Percentiles rank a stretch among this genome's conserved stretches.
phyloP scores from a whole-genome alignment of 1,284 basidiomycete species.

The Ustilago trichophora region DNA sequence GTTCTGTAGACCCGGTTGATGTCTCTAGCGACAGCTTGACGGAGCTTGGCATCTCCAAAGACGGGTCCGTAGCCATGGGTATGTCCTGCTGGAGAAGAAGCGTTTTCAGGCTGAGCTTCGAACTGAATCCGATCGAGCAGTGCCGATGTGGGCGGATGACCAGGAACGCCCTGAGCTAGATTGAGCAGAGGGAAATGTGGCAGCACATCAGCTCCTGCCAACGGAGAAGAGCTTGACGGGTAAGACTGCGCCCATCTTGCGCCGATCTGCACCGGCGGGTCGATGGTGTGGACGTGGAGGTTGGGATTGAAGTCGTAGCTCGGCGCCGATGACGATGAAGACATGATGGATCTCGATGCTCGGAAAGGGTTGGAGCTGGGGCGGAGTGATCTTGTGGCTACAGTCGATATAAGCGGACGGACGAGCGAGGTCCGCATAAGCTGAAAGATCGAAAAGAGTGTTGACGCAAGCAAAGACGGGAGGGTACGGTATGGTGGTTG shows the following conservation, averaged over 20 bases:
- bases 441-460: too few species aligned
- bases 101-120: slow-evolving; percentile 25
- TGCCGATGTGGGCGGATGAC: slow-evolving; percentile 34
- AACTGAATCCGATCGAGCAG: slow-evolving; percentile 39
- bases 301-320: slow-evolving; percentile 39
- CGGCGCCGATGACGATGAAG: slow-evolving; percentile 11
- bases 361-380: background rate
- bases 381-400: slow-evolving; percentile 8
- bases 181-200: slow-evolving; percentile 46
- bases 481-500: too few species aligned
- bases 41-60: slow-evolving; percentile 74
- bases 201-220: slow-evolving; percentile 15
- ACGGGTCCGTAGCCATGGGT: slow-evolving; percentile 75
- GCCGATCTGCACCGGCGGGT: slow-evolving; percentile 46
- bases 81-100: slow-evolving; percentile 19
- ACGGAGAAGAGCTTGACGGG: slow-evolving; percentile 25
- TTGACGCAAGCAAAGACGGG: too few species aligned
- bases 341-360: slow-evolving; percentile 8
- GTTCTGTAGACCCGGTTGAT: slow-evolving; percentile 74
- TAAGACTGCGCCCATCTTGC: slow-evolving; percentile 45
- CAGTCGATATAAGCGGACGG: slow-evolving; percentile 1
- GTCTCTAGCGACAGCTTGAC: slow-evolving; percentile 74
- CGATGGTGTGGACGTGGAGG: slow-evolving; percentile 31
- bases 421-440: background rate
- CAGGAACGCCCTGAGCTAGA: slow-evolving; percentile 59